Percentiles rank a stretch among this genome's conserved stretches.
phyloP scores from a whole-genome alignment of 352 stramenopile species.

The Globisporangium megalacanthum region DNA sequence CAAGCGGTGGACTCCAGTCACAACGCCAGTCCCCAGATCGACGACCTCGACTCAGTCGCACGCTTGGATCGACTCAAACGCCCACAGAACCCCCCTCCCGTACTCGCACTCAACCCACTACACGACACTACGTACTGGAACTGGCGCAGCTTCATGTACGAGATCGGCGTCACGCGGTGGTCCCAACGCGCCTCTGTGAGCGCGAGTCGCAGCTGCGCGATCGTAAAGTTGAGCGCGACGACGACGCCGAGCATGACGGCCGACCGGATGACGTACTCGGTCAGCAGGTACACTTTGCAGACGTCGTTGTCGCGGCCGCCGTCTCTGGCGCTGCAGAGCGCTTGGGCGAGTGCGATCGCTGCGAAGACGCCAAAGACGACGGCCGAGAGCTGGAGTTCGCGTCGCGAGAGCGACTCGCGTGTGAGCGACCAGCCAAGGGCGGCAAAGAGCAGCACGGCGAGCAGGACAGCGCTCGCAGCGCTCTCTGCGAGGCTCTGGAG shows the following conservation, averaged over 20 bases:
- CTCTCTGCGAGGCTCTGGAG: slow-evolving; percentile 34
- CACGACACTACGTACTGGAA: slow-evolving; percentile 32
- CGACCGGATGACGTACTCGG: slow-evolving; percentile 59
- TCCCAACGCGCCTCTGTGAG: slow-evolving; percentile 54
- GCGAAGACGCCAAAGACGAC: slow-evolving; percentile 37
- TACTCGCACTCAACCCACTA: no score
- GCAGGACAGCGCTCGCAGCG: slow-evolving; percentile 26
- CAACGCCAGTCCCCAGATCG: no score
- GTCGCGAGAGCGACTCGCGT: slow-evolving; percentile 30
- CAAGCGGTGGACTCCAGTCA: no score
- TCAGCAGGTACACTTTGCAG: slow-evolving; percentile 58
- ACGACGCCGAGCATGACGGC: slow-evolving; percentile 63
- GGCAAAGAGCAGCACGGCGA: slow-evolving; percentile 39
- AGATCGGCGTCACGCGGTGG: slow-evolving; percentile 45
- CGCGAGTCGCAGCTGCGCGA: slow-evolving; percentile 39
- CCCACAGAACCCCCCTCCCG: no score
- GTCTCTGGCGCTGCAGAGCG: slow-evolving; percentile 22
- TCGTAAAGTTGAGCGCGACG: slow-evolving; percentile 64
- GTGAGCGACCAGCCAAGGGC: slow-evolving; percentile 66
- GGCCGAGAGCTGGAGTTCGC: slow-evolving; percentile 32
- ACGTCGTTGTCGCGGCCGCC: slow-evolving; percentile 33
- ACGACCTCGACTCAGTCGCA: no score
- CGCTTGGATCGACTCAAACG: no score
- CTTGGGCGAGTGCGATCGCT: slow-evolving; percentile 35
- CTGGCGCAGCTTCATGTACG: slow-evolving; percentile 71